These are phyloP conservation scores for Trapa bicornis DNA, from an alignment of 345 rosid species.

Conservation along the genomic window DNA sequence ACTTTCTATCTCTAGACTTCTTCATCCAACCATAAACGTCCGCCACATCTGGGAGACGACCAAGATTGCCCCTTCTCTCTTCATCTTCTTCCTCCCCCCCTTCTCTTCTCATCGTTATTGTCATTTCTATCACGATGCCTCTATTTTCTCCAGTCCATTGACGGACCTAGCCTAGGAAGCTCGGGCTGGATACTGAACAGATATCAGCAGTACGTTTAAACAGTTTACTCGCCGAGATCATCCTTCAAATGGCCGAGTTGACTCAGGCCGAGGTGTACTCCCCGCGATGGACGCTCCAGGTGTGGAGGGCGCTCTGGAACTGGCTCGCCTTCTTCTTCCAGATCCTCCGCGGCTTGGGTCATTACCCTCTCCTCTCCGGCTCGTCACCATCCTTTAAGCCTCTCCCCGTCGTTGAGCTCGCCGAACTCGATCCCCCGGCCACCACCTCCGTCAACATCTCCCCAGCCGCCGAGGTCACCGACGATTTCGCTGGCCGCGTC, in stretches of 20 bases:
- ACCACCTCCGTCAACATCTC: slow-evolving; percentile 27
- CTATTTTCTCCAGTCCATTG: not conserved
- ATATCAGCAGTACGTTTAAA: not conserved
- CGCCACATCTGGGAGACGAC: slow-evolving; percentile 3
- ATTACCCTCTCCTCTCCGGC: slow-evolving; percentile 52
- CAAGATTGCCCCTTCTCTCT: not conserved
- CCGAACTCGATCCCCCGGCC: slow-evolving; percentile 39
- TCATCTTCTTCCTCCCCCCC: not conserved
- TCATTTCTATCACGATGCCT: no score
- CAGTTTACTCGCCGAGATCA: not conserved
- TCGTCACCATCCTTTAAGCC: slow-evolving; percentile 48
- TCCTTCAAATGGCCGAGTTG: slow-evolving; percentile 66
- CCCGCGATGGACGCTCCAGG: slow-evolving; percentile 37
- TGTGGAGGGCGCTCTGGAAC: slow-evolving; percentile 62
- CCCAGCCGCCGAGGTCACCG: slow-evolving; percentile 7
- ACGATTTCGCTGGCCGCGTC: slow-evolving; percentile 1
- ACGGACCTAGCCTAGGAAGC: not conserved
- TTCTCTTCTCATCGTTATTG: not conserved
- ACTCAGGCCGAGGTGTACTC: slow-evolving; percentile 74
- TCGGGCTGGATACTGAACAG: not conserved
- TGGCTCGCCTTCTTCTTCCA: slow-evolving; percentile 72
- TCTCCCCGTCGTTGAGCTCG: slow-evolving; percentile 59
- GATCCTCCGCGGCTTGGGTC: slow-evolving; percentile 60
- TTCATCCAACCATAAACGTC: slow-evolving; percentile 2
- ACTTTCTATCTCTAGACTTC: not conserved